phyloP scores from a whole-genome alignment of 2,329 filamentous ascomycete species.

The Fusarium oligoseptatum region DNA sequence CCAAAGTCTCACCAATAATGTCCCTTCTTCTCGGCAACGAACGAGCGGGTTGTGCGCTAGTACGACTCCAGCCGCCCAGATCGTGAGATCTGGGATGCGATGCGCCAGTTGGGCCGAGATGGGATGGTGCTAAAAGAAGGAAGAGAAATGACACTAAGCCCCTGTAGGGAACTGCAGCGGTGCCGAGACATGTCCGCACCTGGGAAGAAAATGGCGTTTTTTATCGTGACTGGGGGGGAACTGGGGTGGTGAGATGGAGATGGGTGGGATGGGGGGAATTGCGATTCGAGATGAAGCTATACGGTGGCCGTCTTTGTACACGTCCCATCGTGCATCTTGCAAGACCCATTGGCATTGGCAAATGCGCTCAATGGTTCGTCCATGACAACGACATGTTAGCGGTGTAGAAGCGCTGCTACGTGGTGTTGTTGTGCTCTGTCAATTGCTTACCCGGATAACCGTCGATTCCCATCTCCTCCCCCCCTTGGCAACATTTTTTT shows the following conservation, averaged over 20 bases:
- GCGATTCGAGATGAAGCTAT: slow-evolving; percentile 12
- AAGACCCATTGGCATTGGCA: slow-evolving; percentile 4
- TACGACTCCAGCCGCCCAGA: slow-evolving; percentile 38
- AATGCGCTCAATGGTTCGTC: slow-evolving; percentile 4
- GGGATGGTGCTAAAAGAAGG: slow-evolving; percentile 12
- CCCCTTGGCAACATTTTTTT: neutral
- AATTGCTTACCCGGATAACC: slow-evolving; percentile 5
- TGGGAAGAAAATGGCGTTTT: slow-evolving; percentile 15
- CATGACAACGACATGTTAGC: slow-evolving; percentile 22
- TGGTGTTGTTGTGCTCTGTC: slow-evolving; percentile 12
- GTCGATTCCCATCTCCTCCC: neutral
- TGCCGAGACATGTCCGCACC: slow-evolving; percentile 40
- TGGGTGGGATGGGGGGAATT: neutral
- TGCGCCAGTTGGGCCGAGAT: slow-evolving; percentile 38
- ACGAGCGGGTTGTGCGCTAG: slow-evolving; percentile 35
- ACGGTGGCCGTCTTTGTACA: slow-evolving; percentile 16
- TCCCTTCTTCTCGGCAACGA: slow-evolving; percentile 30
- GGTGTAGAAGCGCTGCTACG: slow-evolving; percentile 9
- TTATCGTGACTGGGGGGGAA: slow-evolving; percentile 13
- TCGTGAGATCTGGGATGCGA: slow-evolving; percentile 43
- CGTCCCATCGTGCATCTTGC: slow-evolving; percentile 25
- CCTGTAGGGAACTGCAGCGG: slow-evolving; percentile 19
- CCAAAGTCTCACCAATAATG: slow-evolving; percentile 32
- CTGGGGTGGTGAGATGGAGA: neutral
- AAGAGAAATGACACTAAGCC: slow-evolving; percentile 24